These are phyloP conservation scores for Paramecium primaurelia DNA, from an alignment of 73 alveolate genomes.

Conservation along the genomic window DNA sequence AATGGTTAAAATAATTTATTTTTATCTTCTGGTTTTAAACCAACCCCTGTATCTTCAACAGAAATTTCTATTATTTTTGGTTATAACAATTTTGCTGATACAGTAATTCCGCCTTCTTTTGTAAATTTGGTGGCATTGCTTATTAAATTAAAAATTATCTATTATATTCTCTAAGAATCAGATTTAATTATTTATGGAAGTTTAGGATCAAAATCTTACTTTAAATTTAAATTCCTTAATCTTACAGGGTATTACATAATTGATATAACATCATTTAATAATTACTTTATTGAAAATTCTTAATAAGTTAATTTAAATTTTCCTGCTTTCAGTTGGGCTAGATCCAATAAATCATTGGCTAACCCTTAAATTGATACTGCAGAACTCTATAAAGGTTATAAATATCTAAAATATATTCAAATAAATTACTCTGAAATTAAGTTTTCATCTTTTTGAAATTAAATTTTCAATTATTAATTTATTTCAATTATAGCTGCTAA, in stretches of 20 bases:
- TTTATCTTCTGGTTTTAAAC: constrained; percentile 38
- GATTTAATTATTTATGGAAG: neutral
- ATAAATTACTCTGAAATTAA: neutral
- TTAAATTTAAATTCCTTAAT: neutral
- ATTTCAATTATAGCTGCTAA: neutral
- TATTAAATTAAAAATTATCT: neutral
- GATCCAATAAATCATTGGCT: constrained; percentile 5
- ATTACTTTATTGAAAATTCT: neutral
- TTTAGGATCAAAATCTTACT: neutral
- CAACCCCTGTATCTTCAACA: constrained; percentile 55
- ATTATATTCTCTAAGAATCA: neutral
- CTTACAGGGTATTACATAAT: neutral
- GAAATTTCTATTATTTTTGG: neutral
- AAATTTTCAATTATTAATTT: neutral
- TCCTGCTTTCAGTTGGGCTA: neutral
- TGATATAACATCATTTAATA: neutral
- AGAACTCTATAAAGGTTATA: neutral
- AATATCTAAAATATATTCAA: neutral
- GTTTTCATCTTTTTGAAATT: neutral
- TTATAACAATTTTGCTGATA: neutral
- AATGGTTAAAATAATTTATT: constrained; percentile 27
- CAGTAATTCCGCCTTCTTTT: neutral
- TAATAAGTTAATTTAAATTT: neutral
- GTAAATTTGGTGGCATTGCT: constrained; percentile 5
- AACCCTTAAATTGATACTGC: neutral